phyloP scores from a whole-genome alignment of 1,284 basidiomycete species.

The Heterobasidion parviporum region DNA sequence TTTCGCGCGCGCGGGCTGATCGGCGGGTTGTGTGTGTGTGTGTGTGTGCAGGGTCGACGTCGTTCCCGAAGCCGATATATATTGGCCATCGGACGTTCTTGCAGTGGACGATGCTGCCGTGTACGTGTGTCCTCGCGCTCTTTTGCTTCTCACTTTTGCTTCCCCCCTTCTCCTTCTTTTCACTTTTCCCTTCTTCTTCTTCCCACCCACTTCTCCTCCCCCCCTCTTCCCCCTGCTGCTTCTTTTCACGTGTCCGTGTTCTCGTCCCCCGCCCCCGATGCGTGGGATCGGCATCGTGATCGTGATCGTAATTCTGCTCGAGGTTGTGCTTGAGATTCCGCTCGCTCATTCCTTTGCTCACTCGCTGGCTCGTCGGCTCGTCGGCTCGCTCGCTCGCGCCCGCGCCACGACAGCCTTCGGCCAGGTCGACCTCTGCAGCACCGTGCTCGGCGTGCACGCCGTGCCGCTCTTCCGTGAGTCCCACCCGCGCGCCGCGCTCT shows the following conservation, averaged over 20 bases:
- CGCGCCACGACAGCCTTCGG: neutral
- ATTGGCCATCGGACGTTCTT: neutral
- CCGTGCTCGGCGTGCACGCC: neutral
- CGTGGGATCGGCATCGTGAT: no score
- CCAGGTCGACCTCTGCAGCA: neutral
- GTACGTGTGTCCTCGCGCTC: neutral
- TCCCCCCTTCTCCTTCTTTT: neutral
- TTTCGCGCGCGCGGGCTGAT: neutral
- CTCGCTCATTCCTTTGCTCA: neutral
- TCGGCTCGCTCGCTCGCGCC: no score
- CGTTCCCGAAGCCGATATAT: slow-evolving; percentile 1
- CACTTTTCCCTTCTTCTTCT: no score
- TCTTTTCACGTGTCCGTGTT: no score
- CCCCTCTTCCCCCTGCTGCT: neutral
- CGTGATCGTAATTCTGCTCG: no score
- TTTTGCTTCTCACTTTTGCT: neutral
- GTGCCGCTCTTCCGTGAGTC: neutral
- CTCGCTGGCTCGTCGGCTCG: neutral
- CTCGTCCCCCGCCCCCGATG: no score
- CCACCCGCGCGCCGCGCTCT: neutral
- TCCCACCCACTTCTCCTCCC: no score
- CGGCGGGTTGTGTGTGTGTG: neutral
- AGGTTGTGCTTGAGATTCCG: no score
- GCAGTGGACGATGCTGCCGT: neutral
- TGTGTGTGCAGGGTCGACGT: neutral